phyloP scores from a whole-genome alignment of 441 rosid species.

The Hura crepitans region DNA sequence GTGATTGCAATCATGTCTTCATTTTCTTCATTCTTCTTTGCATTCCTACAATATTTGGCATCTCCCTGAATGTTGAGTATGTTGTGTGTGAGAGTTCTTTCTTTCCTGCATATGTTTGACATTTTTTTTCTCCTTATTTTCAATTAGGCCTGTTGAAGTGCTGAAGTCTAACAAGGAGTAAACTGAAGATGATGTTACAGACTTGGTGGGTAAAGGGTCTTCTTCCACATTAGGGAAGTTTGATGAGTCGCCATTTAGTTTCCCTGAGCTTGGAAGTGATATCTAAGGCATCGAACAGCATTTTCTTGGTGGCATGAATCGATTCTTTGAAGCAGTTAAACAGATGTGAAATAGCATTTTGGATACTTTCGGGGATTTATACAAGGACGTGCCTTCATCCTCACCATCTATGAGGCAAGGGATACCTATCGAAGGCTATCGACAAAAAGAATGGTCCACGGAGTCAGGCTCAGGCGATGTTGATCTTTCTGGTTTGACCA shows the following conservation, averaged over 20 bases:
- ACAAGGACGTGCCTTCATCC: constrained; percentile 30
- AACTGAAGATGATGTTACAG: constrained; percentile 73
- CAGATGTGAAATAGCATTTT: constrained; percentile 58
- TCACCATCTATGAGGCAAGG: constrained; percentile 37
- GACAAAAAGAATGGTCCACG: constrained; percentile 28
- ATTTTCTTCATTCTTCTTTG: neutral
- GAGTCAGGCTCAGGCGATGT: constrained; percentile 32
- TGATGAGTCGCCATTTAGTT: constrained; percentile 45
- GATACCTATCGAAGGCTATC: constrained; percentile 44
- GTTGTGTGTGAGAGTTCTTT: neutral
- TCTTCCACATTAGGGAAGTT: constrained; percentile 22
- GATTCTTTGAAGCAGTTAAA: constrained; percentile 62
- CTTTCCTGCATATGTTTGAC: neutral
- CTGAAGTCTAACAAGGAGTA: constrained; percentile 62
- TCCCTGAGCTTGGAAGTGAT: constrained; percentile 73
- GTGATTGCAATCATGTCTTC: neutral
- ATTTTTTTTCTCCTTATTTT: constrained; percentile 9
- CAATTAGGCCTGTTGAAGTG: constrained; percentile 60
- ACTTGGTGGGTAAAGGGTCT: constrained; percentile 41
- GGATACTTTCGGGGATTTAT: constrained; percentile 37
- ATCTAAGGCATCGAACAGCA: constrained; percentile 54
- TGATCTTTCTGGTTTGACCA: constrained; percentile 68
- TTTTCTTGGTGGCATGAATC: constrained; percentile 50
- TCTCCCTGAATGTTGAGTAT: neutral
- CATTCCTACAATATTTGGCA: neutral